Percentiles rank a stretch among this genome's conserved stretches.
phyloP scores from a whole-genome alignment of 768 basidiomycete genomes.

The Suillus spraguei region DNA sequence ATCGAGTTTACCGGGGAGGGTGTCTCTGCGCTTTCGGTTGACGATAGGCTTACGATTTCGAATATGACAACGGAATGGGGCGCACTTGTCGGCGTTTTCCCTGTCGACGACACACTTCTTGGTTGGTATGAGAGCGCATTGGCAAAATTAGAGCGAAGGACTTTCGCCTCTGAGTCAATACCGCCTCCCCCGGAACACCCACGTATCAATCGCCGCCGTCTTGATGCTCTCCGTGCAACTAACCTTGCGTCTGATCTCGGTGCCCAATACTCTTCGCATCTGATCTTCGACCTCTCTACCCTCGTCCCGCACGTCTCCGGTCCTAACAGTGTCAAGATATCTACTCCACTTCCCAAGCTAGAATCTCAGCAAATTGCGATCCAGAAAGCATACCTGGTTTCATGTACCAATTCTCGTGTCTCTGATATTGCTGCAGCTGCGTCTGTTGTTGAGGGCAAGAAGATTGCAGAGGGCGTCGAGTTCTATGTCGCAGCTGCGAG shows the following conservation, averaged over 20 bases:
- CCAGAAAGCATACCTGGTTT: conserved; percentile 97
- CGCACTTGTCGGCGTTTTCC: conserved; percentile 93
- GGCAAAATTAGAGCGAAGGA: conserved; percentile 72
- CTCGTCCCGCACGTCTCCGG: conserved; percentile 96
- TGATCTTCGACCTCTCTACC: conserved; percentile 90
- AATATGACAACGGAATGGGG: conserved; percentile 99
- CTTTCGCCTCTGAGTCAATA: conserved; percentile 65
- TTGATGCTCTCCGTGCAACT: conserved; percentile 61
- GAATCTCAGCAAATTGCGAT: conserved; percentile 75
- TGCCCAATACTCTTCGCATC: conserved; percentile 83
- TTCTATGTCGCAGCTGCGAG: conserved; percentile 98
- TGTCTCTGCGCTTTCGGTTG: conserved; percentile 72
- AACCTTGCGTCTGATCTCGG: conserved; percentile 69
- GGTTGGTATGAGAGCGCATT: conserved; percentile 84
- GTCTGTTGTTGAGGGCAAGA: conserved; percentile 79
- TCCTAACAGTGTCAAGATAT: conserved; percentile 96
- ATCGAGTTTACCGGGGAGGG: conserved; percentile 96
- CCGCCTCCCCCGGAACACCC: conserved; percentile 82
- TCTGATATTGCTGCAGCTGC: conserved; percentile 95
- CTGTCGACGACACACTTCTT: conserved; percentile 80
- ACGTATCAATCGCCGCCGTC: conserved; percentile 74
- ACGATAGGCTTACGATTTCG: conserved; percentile 94
- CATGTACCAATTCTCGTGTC: conserved; percentile 95
- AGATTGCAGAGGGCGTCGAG: conserved; percentile 86
- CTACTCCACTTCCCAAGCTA: conserved; percentile 89